A percentile compares a stretch with the other conserved stretches of the same genome.
Conservation (phyloP, 1,284 basidiomycete species). For the Ustilago nuda region DNA sequence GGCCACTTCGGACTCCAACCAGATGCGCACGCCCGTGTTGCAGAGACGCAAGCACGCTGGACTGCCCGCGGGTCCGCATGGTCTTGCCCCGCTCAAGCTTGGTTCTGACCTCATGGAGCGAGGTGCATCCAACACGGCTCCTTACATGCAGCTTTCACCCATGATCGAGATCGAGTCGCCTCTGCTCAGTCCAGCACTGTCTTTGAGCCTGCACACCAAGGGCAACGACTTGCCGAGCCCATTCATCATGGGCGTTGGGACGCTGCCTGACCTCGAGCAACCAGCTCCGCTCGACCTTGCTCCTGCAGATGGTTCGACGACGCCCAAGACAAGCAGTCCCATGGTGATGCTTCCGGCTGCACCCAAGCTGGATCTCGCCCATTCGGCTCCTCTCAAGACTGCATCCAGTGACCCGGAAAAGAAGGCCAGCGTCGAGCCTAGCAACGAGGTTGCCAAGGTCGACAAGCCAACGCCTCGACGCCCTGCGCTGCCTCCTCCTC, state of each 20-base stretch:
- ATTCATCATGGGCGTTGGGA: constrained; percentile 42
- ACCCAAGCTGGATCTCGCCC: neutral
- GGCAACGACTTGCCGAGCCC: constrained; percentile 35
- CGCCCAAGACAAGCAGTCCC: constrained; percentile 27
- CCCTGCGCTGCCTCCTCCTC: constrained; percentile 45
- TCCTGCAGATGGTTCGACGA: constrained; percentile 35
- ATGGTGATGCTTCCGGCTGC: constrained; percentile 9
- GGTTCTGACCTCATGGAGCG: constrained; percentile 42
- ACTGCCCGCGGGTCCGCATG: constrained; percentile 26
- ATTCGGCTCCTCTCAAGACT: neutral
- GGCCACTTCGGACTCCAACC: neutral
- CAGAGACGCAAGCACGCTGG: constrained; percentile 42
- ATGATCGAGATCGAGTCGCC: constrained; percentile 54
- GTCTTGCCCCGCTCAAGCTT: constrained; percentile 38
- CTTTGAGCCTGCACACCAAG: constrained; percentile 37
- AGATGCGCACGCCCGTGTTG: constrained; percentile 45
- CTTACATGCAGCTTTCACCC: constrained; percentile 51
- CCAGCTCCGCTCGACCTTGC: constrained; percentile 40
- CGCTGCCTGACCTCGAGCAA: constrained; percentile 46
- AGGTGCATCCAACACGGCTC: constrained; percentile 17
- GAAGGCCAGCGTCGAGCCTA: constrained; percentile 6
- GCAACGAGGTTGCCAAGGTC: constrained; percentile 8
- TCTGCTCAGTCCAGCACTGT: constrained; percentile 44
- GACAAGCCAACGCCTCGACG: constrained; percentile 33
- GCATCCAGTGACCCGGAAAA: constrained; percentile 3